A percentile compares a stretch with the other conserved stretches of the same genome.
These are phyloP conservation scores for Vaccinium macrocarpon DNA, from an alignment of 148 eudicot species.

Conservation along the genomic window DNA sequence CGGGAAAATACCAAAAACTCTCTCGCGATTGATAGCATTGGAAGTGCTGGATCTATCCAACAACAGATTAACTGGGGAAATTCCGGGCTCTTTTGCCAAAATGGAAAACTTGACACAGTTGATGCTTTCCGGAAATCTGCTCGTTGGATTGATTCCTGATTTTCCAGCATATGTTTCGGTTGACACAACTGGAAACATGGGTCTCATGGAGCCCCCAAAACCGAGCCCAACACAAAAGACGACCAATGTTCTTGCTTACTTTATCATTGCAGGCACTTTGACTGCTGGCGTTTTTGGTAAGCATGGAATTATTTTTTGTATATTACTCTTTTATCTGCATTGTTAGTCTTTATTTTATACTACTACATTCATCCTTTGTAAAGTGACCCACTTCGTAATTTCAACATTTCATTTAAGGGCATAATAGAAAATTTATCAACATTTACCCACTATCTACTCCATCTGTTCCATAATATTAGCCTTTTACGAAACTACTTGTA, in stretches of 20 bases:
- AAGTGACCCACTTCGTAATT: too few relatives aligned
- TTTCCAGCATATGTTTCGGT: conserved; percentile 32
- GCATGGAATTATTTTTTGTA: too few relatives aligned
- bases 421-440: too few relatives aligned
- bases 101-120: conserved; percentile 44
- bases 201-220: conserved; percentile 10
- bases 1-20: conserved; percentile 23
- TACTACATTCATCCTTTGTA: too few relatives aligned
- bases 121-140: conserved; percentile 55
- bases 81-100: conserved; percentile 39
- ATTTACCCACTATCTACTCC: too few relatives aligned
- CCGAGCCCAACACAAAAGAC: conserved; percentile 7
- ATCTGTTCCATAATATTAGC: too few relatives aligned
- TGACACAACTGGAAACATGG: conserved; percentile 37
- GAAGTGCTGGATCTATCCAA: conserved; percentile 77
- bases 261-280: conserved; percentile 6
- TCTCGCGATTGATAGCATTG: conserved; percentile 27
- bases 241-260: conserved; percentile 17
- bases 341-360: too few relatives aligned
- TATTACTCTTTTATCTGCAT: too few relatives aligned
- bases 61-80: conserved; percentile 54
- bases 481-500: too few relatives aligned
- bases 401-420: too few relatives aligned
- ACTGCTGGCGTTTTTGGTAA: too few relatives aligned
- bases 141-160: conserved; percentile 52